These are phyloP conservation scores for Penicillium diatomitis DNA, from an alignment of 495 filamentous ascomycete genomes.

Conservation along the genomic window DNA sequence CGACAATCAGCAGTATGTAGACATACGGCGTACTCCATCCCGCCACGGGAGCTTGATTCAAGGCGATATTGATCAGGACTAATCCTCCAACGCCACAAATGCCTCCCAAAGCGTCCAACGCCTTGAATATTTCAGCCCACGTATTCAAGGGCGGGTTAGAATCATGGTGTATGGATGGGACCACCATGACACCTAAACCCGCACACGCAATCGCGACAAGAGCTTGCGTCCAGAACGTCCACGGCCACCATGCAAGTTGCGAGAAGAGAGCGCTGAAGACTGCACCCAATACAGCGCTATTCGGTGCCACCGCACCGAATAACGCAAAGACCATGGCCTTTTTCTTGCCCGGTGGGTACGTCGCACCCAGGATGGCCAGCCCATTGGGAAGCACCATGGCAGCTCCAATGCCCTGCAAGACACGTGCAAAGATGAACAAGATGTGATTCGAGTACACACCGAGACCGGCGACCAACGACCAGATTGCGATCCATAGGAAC, in stretches of 20 bases:
- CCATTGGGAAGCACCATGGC: slow-evolving; percentile 54
- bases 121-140: slow-evolving; percentile 6
- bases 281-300: slow-evolving; percentile 41
- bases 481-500: slow-evolving; percentile 48
- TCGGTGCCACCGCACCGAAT: slow-evolving; percentile 55
- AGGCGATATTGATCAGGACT: slow-evolving; percentile 45
- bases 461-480: slow-evolving; percentile 47
- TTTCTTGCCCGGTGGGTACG: slow-evolving; percentile 42
- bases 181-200: slow-evolving; percentile 28
- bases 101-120: slow-evolving; percentile 44
- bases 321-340: slow-evolving; percentile 57
- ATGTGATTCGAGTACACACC: slow-evolving; percentile 39
- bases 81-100: slow-evolving; percentile 47
- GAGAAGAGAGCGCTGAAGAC: slow-evolving; percentile 43
- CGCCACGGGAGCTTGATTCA: slow-evolving; percentile 40
- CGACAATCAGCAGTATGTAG: slow-evolving; percentile 37
- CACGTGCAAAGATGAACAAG: slow-evolving; percentile 50
- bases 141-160: neutral
- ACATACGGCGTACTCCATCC: slow-evolving; percentile 39
- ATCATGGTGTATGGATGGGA: slow-evolving; percentile 37
- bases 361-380: slow-evolving; percentile 48
- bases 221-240: slow-evolving; percentile 52
- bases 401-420: slow-evolving; percentile 52
- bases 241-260: slow-evolving; percentile 53
- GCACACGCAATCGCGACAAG: slow-evolving; percentile 35